Evolutionary conservation across 768 basidiomycete species (phyloP).

Genomic region (Termitomyces bulborhizus): DNA sequence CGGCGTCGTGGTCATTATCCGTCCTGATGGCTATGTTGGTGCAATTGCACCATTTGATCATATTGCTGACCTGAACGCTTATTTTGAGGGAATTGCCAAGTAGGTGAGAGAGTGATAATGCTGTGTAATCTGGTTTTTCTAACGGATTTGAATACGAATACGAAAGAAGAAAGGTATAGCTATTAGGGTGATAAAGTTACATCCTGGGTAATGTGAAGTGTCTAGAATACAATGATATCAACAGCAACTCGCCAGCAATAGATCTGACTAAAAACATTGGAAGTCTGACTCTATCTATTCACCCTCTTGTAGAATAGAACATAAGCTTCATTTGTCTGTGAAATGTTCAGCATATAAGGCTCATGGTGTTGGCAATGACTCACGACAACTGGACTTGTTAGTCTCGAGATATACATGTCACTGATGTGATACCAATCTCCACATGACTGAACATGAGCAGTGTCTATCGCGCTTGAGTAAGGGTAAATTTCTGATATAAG

Average conservation of each 20-base stretch:
- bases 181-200: constrained; percentile 14
- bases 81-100: constrained; percentile 43
- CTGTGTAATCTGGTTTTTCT: neutral
- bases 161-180: constrained; percentile 6
- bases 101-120: neutral
- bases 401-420: neutral
- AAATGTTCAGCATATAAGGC: neutral
- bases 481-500: neutral
- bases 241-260: constrained; percentile 10
- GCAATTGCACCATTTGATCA: constrained; percentile 44
- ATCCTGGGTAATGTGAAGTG: constrained; percentile 15
- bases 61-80: constrained; percentile 31
- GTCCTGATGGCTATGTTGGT: constrained; percentile 66
- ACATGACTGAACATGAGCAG: constrained; percentile 82
- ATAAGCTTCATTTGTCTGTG: constrained; percentile 58
- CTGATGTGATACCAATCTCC: constrained; percentile 60
- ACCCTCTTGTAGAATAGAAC: constrained; percentile 77
- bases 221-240: constrained; percentile 20
- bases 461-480: constrained; percentile 48
- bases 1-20: constrained; percentile 49
- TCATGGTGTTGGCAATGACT: constrained; percentile 21
- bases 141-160: neutral
- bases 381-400: constrained; percentile 60
- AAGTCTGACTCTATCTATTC: constrained; percentile 32
- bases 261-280: constrained; percentile 13